These are phyloP conservation scores for Nicotiana benthamiana DNA, from an alignment of 257 asterid species.

Conservation along the genomic window DNA sequence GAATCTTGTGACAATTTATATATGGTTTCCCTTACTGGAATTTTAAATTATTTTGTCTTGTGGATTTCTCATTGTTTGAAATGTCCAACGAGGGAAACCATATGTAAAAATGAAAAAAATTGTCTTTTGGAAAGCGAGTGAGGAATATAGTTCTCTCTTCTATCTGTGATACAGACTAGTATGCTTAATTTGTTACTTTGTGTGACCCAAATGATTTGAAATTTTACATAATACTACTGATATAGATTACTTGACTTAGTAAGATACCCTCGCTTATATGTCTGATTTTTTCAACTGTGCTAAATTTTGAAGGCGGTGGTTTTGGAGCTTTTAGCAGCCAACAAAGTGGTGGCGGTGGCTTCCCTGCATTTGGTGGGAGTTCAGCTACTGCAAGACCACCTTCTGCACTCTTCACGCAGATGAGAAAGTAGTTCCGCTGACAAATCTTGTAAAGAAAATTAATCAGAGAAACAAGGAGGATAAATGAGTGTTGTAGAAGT, in stretches of 20 bases:
- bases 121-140: background rate
- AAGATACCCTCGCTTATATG: background rate
- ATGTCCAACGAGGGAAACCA: background rate
- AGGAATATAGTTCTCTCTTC: background rate
- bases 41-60: too few species aligned
- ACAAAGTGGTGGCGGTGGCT: constrained; percentile 26
- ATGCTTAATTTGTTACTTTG: background rate
- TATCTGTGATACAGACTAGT: background rate
- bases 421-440: constrained; percentile 52
- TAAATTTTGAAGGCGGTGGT: constrained; percentile 37
- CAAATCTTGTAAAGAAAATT: background rate
- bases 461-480: background rate
- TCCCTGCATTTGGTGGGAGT: constrained; percentile 44
- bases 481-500: background rate
- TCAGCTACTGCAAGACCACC: constrained; percentile 56
- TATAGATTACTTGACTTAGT: background rate
- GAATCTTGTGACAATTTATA: background rate
- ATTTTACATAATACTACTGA: background rate
- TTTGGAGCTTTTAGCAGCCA: constrained; percentile 37
- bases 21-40: too few species aligned
- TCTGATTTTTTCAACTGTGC: background rate
- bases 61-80: too few species aligned
- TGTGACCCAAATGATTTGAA: background rate
- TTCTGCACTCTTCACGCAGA: constrained; percentile 69
- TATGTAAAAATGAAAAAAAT: background rate